Evolutionary conservation across 2,329 filamentous ascomycete species (phyloP).

Genomic region (Colletotrichum euphorbiae): DNA sequence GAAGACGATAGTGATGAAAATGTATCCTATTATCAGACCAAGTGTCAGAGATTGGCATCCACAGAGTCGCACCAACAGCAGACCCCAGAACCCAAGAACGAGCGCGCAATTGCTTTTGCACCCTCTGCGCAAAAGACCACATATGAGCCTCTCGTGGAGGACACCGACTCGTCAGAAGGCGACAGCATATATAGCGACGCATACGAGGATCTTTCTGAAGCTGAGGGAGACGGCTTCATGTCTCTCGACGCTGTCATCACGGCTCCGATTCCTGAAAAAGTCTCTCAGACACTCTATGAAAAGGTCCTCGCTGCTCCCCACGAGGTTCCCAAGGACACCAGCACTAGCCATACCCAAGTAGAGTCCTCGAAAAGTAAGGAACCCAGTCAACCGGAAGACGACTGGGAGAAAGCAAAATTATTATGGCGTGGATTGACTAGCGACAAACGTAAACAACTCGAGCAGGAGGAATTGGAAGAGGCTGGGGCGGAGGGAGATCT

Average conservation of each 20-base stretch:
- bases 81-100: background rate
- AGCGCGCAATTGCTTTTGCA: constrained; percentile 7
- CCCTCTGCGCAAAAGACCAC: constrained; percentile 3
- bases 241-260: constrained; percentile 75
- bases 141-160: constrained; percentile 42
- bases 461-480: constrained; percentile 67
- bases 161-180: constrained; percentile 58
- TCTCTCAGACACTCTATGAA: constrained; percentile 34
- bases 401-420: constrained; percentile 76
- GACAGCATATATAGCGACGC: constrained; percentile 80
- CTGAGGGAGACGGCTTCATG: constrained; percentile 74
- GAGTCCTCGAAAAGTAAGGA: background rate
- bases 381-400: constrained; percentile 47
- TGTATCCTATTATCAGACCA: constrained; percentile 36
- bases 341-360: background rate
- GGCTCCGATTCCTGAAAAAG: constrained; percentile 41
- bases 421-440: constrained; percentile 77
- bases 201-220: constrained; percentile 76
- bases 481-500: constrained; percentile 60
- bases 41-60: too few relatives aligned
- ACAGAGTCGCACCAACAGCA: background rate
- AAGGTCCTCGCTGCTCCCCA: constrained; percentile 21
- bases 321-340: background rate
- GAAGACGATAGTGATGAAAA: constrained; percentile 49
- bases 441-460: constrained; percentile 72